Base-by-base conservation (phyloP, 768 basidiomycete species). In the Guyanaporus albipodus region DNA sequence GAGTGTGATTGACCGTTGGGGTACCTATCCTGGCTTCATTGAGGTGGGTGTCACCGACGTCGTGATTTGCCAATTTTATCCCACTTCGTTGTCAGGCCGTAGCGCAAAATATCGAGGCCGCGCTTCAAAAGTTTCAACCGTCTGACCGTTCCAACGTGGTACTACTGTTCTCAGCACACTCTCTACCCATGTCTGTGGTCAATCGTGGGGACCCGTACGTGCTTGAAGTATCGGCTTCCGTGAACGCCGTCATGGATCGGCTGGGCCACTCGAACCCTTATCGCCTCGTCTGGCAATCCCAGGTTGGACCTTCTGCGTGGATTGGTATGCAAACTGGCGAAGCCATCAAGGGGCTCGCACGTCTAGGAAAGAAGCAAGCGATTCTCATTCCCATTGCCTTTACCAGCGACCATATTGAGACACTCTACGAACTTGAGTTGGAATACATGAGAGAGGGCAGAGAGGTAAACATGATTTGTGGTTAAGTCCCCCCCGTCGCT, bases 1-100 rank as follows among this genome's bases (percentile, higher is more conserved):
- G 96, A 95, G 90, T 63, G 93, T 98, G 6, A 87, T 99, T 61
- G 96, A 99, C 70, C 80, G 96, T 22, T 99, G 96, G 96, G 93
- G 92, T 8, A 91, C 91, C 9, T 90, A 99, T 65, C 76, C 86
- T 6, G 96, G 96, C 4, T 88, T 98, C 59, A 78, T 99, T 50
- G 91, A 98, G 76, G 95, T 92, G 61, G 40, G 79, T 66, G 17
- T n/a, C 14, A 11, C 26, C 19, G n/a, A 7, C 7, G 3, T 42
- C 2, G 18, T 24, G 31, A 15, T 32, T 33, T 42, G 6, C 28
- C 29, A 37, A 17, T 43, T 42, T 38, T 49, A 28, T 38, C 17
- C 40, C 42, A 34, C n/a, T n/a, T 38, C 46, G 17, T 41, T 35
- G 15, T 18, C 9, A 98, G 94, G 90, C 96, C 37, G 81, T 99